Percentiles rank a stretch among this genome's conserved stretches.
These are phyloP conservation scores for Calycina herbarum DNA, from an alignment of 2,329 filamentous ascomycete genomes.

Conservation along the genomic window DNA sequence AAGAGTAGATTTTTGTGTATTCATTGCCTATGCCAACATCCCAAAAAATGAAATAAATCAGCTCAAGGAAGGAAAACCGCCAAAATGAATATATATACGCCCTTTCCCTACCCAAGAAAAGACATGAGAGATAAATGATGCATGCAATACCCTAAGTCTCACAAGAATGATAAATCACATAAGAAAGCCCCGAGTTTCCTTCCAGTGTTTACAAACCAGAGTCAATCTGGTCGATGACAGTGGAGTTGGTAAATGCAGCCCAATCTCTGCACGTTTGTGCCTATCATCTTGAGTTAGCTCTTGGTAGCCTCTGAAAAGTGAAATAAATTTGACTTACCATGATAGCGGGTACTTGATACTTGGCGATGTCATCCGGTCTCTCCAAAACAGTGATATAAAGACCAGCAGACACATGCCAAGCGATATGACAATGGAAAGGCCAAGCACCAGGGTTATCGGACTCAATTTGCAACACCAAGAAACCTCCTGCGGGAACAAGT, in stretches of 20 bases:
- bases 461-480: slow-evolving; percentile 47
- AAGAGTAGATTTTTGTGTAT: not conserved
- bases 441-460: slow-evolving; percentile 54
- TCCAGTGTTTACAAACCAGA: slow-evolving; percentile 26
- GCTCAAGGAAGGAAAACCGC: not conserved
- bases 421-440: slow-evolving; percentile 52
- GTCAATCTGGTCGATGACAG: slow-evolving; percentile 34
- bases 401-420: slow-evolving; percentile 47
- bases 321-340: not conserved
- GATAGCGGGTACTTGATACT: slow-evolving; percentile 13
- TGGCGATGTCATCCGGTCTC: slow-evolving; percentile 41
- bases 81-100: not conserved
- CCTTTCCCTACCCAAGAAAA: not conserved
- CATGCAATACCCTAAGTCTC: not conserved
- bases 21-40: not conserved
- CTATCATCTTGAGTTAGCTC: slow-evolving; percentile 2
- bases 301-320: not conserved
- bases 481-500: slow-evolving; percentile 44
- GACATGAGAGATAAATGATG: not conserved
- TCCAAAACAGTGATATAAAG: slow-evolving; percentile 41
- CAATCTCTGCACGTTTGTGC: slow-evolving; percentile 55
- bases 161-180: slow-evolving; percentile 3
- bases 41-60: not conserved
- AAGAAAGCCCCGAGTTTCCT: not conserved
- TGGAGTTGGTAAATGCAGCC: slow-evolving; percentile 38